Evolutionary conservation across 2,329 filamentous ascomycete species (phyloP), one percentile per base, ranked within the genome.

Genomic region (Epichloe uncinata): DNA sequence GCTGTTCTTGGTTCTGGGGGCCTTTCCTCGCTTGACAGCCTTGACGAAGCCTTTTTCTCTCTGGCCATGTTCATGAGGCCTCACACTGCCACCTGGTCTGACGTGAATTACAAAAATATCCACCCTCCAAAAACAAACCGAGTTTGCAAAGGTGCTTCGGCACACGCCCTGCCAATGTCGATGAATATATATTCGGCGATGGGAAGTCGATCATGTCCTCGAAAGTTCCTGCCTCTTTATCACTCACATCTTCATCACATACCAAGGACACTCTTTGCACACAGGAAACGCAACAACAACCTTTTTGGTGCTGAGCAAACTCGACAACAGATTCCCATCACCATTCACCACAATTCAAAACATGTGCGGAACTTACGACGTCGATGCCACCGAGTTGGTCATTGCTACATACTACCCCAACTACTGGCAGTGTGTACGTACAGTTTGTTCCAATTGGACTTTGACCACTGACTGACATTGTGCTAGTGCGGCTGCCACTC

Each of bases 351-450:
- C 40, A 18, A 42, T 12, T 5, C 6, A 22, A 42, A 16, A 42
- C 18, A 42, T 42, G 40, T 12, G 16, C 18, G 18, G 40, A 42
- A 26, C 16, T 12, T 30, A 15, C 9, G 12, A 40, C 15, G 26
- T 33, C 41, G 26, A 49, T 5, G 22, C 47, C 18, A 40, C 30
- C 7, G 41, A 37, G 30, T 30, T 49, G 13, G 38, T 44, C 8
- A 4, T 30, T 3, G 26, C 26, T 22, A 50, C 38, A 42, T 8
- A 40, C 4, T 15, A 36, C 11, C 30, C 51, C 1, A 47, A 15
- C 40, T 40, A 40, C 38, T 54, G 51, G 55, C 51, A 53, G 49
- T 57, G 55, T 43, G 55, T 57, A 55, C 5, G 54, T 49, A n/a
- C 0, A 16, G 13, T 30, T 30, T 18, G 26, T 22, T 22, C 15